Evolutionary conservation across 2,329 filamentous ascomycete genomes (phyloP).

Genomic region (Aureobasidium sp.): DNA sequence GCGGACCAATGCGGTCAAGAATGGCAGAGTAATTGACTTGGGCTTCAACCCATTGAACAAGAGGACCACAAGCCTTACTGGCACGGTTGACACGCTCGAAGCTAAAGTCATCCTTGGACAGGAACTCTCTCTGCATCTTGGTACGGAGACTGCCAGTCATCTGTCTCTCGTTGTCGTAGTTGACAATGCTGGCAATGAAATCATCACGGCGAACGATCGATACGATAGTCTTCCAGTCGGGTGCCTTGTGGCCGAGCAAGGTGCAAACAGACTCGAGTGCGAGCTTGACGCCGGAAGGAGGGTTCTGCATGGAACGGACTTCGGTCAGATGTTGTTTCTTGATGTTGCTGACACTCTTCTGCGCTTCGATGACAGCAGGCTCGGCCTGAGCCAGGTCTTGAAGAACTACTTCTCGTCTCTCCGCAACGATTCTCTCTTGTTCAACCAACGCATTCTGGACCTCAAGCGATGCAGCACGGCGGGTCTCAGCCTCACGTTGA

Average conservation of each 20-base stretch:
- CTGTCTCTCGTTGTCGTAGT: slow-evolving; percentile 89
- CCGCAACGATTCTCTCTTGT: slow-evolving; percentile 80
- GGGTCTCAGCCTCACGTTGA: slow-evolving; percentile 86
- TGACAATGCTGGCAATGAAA: slow-evolving; percentile 96
- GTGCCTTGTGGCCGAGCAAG: slow-evolving; percentile 78
- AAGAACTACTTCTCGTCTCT: slow-evolving; percentile 74
- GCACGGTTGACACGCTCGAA: slow-evolving; percentile 94
- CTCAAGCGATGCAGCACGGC: slow-evolving; percentile 79
- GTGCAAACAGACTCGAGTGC: slow-evolving; percentile 96
- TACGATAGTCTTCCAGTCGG: slow-evolving; percentile 87
- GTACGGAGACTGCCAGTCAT: slow-evolving; percentile 77
- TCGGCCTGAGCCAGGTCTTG: slow-evolving; percentile 84
- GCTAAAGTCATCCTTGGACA: slow-evolving; percentile 91
- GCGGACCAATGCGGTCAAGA: slow-evolving; percentile 81
- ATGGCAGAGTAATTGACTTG: slow-evolving; percentile 99
- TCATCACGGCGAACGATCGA: slow-evolving; percentile 83
- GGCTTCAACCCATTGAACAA: slow-evolving; percentile 94
- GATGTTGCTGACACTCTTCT: slow-evolving; percentile 96
- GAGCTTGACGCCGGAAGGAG: slow-evolving; percentile 80
- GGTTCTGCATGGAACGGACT: slow-evolving; percentile 93
- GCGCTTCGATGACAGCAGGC: slow-evolving; percentile 84
- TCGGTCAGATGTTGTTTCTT: slow-evolving; percentile 95
- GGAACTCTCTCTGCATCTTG: slow-evolving; percentile 87
- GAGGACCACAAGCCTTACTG: slow-evolving; percentile 90
- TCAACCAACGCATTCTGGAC: slow-evolving; percentile 80